Base-by-base conservation (phyloP, 331 rosid species). In the Rhamnella rubrinervis region DNA sequence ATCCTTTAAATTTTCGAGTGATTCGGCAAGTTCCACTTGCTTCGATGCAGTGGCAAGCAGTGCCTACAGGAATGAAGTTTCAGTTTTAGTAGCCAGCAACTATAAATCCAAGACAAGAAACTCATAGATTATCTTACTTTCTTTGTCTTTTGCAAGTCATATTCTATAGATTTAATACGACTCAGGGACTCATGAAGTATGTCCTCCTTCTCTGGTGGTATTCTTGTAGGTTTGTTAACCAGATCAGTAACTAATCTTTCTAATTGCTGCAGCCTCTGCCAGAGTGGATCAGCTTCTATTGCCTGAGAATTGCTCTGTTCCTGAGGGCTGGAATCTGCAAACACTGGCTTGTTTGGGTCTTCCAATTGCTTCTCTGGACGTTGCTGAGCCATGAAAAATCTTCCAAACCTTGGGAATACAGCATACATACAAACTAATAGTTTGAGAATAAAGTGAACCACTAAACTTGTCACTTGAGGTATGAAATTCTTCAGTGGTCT, bases 11-110 rank as follows among this genome's bases (percentile, higher is more conserved):
- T 62, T 77, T 85, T 93, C 96, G 59, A 93, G 71, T 35, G 95
- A 90, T 82, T 93, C 95, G 37, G 97, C 96, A 76, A 93, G 98
- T 86, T 93, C 91, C 78, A 69, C 91, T 84, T 93, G 98, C 71
- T 87, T 90, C 64, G 98, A 93, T 74, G 97, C 86, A 74, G 98
- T 90, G 63, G 90, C 92, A 57, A 88, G 72, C 68, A 93, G 81
- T 67, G 96, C 96, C 98, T 93, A 72, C 23, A 81, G 72, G 72
- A 80, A 78, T 38, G 59, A 61, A 69, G 25, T 41, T 26, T 0
- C 55, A 50, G 38, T 68, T 75, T 6, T 46, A 61, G 65, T 16
- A 23, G 28, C 16, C 72, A 28, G 79, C 66, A 53, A 63, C 35
- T 31, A 31, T 56, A 59, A 65, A 64, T 68, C 67, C 63, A 78